Evolutionary conservation across 2,329 filamentous ascomycete genomes (phyloP).

Genomic region (Penicillium sp.): DNA sequence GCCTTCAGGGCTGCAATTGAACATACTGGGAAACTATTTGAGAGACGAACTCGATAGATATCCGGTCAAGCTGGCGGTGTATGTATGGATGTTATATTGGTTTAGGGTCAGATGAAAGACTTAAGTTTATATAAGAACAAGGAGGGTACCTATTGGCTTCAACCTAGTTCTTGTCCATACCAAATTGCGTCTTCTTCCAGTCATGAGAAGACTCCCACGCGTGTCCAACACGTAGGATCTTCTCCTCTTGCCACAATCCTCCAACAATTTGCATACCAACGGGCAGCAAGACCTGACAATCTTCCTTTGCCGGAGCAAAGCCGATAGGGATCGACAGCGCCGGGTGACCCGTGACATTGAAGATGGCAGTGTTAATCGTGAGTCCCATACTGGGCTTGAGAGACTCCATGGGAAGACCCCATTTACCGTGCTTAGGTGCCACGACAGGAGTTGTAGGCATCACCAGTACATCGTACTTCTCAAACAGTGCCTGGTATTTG

Average conservation of each 20-base stretch:
- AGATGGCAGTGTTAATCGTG: constrained; percentile 54
- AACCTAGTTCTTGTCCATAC: constrained; percentile 7
- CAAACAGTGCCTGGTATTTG: constrained; percentile 40
- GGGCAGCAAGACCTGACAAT: constrained; percentile 38
- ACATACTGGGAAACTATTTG: no score
- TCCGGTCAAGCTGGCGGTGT: background rate
- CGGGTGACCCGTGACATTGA: constrained; percentile 56
- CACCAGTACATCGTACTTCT: constrained; percentile 39
- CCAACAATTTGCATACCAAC: constrained; percentile 56
- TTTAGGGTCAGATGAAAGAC: background rate
- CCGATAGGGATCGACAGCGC: constrained; percentile 52
- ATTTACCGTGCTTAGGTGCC: constrained; percentile 23
- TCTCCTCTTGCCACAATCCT: constrained; percentile 27
- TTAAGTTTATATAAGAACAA: background rate
- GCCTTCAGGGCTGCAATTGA: no score
- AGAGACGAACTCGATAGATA: background rate
- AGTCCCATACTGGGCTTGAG: constrained; percentile 46
- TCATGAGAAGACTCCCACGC: constrained; percentile 25
- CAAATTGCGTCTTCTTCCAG: constrained; percentile 20
- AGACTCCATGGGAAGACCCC: constrained; percentile 24
- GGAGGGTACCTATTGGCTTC: background rate
- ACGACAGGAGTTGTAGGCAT: constrained; percentile 38
- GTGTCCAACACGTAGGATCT: constrained; percentile 22
- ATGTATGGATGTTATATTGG: background rate
- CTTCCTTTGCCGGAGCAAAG: constrained; percentile 32